phyloP scores from a whole-genome alignment of 192 early-diverging fungal species.

The Coemansia sp. region DNA sequence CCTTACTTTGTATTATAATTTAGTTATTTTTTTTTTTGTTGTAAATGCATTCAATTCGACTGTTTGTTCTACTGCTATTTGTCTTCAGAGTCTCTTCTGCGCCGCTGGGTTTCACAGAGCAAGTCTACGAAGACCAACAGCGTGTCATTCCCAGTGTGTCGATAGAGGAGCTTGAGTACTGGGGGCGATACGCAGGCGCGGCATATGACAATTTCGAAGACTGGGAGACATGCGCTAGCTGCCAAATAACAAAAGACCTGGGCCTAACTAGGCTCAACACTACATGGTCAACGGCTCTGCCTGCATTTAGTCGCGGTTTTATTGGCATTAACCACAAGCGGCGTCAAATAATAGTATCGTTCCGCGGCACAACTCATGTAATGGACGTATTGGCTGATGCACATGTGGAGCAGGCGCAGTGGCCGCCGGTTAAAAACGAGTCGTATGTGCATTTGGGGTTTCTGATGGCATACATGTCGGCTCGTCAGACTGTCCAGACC shows the following conservation, averaged over 20 bases:
- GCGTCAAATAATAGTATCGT: conserved; percentile 18
- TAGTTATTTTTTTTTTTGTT: too few species aligned
- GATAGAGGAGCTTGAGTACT: conserved; percentile 13
- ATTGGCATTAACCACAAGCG: conserved; percentile 23
- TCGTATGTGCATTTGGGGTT: conserved; percentile 41
- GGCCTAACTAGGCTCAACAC: conserved; percentile 6
- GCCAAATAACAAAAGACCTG: conserved; percentile 21
- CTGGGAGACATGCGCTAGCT: conserved; percentile 16
- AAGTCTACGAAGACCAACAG: neutral
- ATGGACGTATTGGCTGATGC: conserved; percentile 36
- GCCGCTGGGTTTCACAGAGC: neutral
- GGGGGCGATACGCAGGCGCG: conserved; percentile 29
- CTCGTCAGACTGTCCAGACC: neutral
- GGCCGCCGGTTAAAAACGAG: conserved; percentile 9
- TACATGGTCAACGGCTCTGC: conserved; percentile 33
- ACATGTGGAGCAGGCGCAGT: conserved; percentile 19
- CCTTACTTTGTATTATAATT: neutral
- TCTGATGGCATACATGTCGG: conserved; percentile 34
- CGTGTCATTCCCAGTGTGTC: neutral
- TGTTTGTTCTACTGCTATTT: neutral
- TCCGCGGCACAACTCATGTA: conserved; percentile 42
- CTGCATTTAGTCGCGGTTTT: conserved; percentile 39
- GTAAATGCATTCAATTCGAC: neutral
- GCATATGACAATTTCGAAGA: conserved; percentile 45
- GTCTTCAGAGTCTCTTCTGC: neutral